Evolutionary conservation across 441 rosid species (phyloP).

Genomic region (Eutrema salsugineum): DNA sequence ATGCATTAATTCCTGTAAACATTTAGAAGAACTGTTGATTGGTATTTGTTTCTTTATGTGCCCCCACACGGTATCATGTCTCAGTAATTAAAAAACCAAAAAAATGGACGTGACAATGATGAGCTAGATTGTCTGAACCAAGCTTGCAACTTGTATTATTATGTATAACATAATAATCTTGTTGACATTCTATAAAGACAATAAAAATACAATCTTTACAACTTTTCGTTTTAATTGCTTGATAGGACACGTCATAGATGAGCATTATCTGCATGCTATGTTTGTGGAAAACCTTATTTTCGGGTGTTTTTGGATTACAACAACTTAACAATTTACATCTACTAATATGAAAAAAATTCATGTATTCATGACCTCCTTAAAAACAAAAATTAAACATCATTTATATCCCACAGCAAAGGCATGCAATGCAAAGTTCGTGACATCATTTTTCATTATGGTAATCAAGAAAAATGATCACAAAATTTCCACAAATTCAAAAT

Average conservation of each 20-base stretch:
- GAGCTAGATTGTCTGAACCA: constrained; percentile 25
- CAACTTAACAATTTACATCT: background rate
- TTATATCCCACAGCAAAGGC: too few species aligned
- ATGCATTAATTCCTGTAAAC: background rate
- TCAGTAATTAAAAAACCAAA: background rate
- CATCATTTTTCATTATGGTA: background rate
- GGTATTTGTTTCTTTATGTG: constrained; percentile 17
- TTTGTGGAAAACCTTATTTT: background rate
- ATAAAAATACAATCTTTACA: background rate
- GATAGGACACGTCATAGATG: background rate
- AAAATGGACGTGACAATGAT: constrained; percentile 17
- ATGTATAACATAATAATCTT: background rate
- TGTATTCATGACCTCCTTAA: background rate
- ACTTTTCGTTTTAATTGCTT: constrained; percentile 14
- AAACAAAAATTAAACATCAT: too few species aligned
- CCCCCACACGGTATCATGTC: constrained; percentile 29
- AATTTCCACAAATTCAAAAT: too few species aligned
- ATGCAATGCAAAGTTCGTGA: too few species aligned
- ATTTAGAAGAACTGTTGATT: background rate
- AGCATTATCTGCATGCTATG: background rate
- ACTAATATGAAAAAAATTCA: background rate
- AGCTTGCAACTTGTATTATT: constrained; percentile 11
- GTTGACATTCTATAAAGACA: background rate
- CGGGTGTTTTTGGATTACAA: background rate
- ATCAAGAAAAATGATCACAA: background rate